Evolutionary conservation across 163 green algal species (phyloP), one percentile per base, ranked within the genome.

Genomic region (Scenedesmus sp.): DNA sequence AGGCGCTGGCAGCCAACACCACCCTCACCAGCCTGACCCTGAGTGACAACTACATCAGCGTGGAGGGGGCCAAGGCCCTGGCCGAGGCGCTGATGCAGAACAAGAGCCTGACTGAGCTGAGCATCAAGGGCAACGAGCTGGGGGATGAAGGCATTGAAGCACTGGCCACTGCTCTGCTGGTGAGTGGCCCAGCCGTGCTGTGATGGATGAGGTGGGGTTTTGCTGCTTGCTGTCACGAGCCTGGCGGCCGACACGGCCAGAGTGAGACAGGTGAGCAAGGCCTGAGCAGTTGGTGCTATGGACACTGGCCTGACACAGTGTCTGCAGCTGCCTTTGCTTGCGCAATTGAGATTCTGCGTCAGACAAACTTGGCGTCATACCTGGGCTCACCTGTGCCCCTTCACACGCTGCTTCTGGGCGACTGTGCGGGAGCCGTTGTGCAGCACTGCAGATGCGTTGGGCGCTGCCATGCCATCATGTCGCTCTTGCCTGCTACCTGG

Each of bases 41-140:
- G 83, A 97, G 93, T 90, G 97, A 98, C 93, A 99, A 99, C 94
- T 99, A 99, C 94, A 91, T 97, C 10, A 90, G 92, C 0, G 86
- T 92, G n/a, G 89, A 92, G 83, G 95, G 95, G 1, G 94, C 90
- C 5, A 89, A 94, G 49, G 94, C 97, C 35, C 91, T 99, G 78
- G 97, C 94, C 9, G 95, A 97, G 80, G 97, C 96, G 0, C 92
- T 99, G 76, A 85, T 91, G 79, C 61, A 92, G 42, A 99, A 99
- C 95, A 95, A 43, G 30, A 92, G 85, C 10, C 81, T 99, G 0
- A 83, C 93, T 89, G 96, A 99, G 93, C 94, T 99, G 81, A 93
- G 95, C 49, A 91, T 99, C 46, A 97, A 97, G 93, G 97, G 97
- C 76, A 99, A 99, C 90, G 96, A 98, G 56, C 94, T 99, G 46